Percentiles rank a stretch among this genome's conserved stretches.
phyloP scores from a whole-genome alignment of 768 basidiomycete species.

The Omphalotus guepiniiformis region DNA sequence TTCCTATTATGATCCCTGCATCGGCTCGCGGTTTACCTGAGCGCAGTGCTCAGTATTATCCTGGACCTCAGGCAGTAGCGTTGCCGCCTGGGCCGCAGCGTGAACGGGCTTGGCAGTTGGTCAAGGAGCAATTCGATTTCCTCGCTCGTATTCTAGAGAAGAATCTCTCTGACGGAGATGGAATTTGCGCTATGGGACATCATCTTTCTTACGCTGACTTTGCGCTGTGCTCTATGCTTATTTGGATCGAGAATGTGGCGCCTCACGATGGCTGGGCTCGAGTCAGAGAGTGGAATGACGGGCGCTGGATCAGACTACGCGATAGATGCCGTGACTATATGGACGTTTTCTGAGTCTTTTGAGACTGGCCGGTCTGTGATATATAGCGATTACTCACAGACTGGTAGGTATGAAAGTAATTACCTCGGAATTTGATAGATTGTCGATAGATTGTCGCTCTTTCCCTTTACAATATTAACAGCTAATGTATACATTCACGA shows the following conservation, averaged over 20 bases:
- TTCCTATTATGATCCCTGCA: slow-evolving; percentile 67
- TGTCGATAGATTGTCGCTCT: too few relatives aligned
- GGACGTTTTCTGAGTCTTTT: slow-evolving; percentile 53
- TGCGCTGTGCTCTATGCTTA: slow-evolving; percentile 43
- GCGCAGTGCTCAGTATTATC: slow-evolving; percentile 51
- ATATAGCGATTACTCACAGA: too few relatives aligned
- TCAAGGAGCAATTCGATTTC: slow-evolving; percentile 42
- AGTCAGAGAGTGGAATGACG: slow-evolving; percentile 45
- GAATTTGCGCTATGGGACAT: slow-evolving; percentile 41
- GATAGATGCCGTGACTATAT: slow-evolving; percentile 42
- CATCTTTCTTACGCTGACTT: slow-evolving; percentile 52
- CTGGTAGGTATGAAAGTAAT: too few relatives aligned
- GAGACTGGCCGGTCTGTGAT: too few relatives aligned
- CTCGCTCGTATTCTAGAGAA: slow-evolving; percentile 42
- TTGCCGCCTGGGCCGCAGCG: slow-evolving; percentile 24
- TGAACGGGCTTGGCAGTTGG: slow-evolving; percentile 42
- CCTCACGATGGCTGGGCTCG: slow-evolving; percentile 49
- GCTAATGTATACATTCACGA: too few relatives aligned
- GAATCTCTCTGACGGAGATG: slow-evolving; percentile 40
- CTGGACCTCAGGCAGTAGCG: slow-evolving; percentile 5
- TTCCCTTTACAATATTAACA: too few relatives aligned
- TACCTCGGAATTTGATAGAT: too few relatives aligned
- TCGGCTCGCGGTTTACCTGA: slow-evolving; percentile 58
- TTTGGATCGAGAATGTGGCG: slow-evolving; percentile 47
- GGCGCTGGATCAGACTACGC: slow-evolving; percentile 43